These are phyloP conservation scores for Trichoderma aggressivum DNA, from an alignment of 2,329 filamentous ascomycete genomes.

Conservation along the genomic window DNA sequence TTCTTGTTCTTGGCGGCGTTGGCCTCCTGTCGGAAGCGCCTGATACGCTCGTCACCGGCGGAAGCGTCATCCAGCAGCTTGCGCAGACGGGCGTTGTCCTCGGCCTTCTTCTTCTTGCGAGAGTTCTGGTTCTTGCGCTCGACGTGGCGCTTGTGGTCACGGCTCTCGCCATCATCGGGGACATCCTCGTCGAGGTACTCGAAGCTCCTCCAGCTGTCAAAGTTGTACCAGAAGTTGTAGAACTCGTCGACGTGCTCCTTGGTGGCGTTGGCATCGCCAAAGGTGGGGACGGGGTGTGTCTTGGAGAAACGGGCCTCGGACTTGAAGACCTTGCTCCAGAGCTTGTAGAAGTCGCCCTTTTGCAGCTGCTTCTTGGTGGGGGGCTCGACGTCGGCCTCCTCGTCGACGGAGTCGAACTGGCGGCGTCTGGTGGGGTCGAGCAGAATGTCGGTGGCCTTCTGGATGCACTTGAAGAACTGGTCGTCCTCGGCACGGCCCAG, in stretches of 20 bases:
- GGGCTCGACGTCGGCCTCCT: slow-evolving; percentile 86
- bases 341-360: slow-evolving; percentile 91
- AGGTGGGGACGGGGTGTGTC: slow-evolving; percentile 77
- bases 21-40: slow-evolving; percentile 90
- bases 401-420: slow-evolving; percentile 96
- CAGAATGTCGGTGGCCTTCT: slow-evolving; percentile 93
- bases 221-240: slow-evolving; percentile 99
- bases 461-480: slow-evolving; percentile 99
- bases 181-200: slow-evolving; percentile 99
- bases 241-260: slow-evolving; percentile 91
- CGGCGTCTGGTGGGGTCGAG: slow-evolving; percentile 87
- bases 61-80: slow-evolving; percentile 85
- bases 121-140: slow-evolving; percentile 98
- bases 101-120: slow-evolving; percentile 98
- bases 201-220: slow-evolving; percentile 95
- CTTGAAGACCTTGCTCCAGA: slow-evolving; percentile 88
- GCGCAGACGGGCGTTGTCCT: slow-evolving; percentile 88
- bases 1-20: slow-evolving; percentile 97
- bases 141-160: slow-evolving; percentile 96
- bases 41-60: slow-evolving; percentile 88
- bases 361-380: slow-evolving; percentile 86
- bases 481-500: slow-evolving; percentile 85
- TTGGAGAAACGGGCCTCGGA: slow-evolving; percentile 92
- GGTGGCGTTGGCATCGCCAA: slow-evolving; percentile 79
- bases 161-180: slow-evolving; percentile 97